These are phyloP conservation scores for Fusarium nurragi DNA, from an alignment of 2,329 filamentous ascomycete species.

Conservation along the genomic window DNA sequence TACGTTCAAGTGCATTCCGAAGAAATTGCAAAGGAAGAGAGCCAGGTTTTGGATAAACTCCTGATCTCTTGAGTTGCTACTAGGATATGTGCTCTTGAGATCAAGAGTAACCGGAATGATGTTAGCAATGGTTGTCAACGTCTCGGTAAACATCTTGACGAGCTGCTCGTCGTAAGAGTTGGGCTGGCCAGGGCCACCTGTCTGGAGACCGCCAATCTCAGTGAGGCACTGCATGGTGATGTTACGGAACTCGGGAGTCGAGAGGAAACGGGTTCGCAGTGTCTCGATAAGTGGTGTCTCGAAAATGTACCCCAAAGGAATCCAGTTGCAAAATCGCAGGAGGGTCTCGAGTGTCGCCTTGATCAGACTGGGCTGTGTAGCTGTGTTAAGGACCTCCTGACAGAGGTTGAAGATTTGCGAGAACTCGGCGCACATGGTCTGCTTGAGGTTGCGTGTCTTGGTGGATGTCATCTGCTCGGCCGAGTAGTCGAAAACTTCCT, in stretches of 20 bases:
- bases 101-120: constrained; percentile 93
- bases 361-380: constrained; percentile 86
- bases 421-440: constrained; percentile 98
- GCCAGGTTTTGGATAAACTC: constrained; percentile 98
- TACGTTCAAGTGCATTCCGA: constrained; percentile 89
- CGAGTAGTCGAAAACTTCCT: constrained; percentile 99
- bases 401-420: constrained; percentile 98
- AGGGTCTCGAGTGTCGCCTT: constrained; percentile 97
- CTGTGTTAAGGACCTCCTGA: constrained; percentile 91
- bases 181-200: constrained; percentile 72
- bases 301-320: constrained; percentile 97
- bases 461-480: constrained; percentile 99
- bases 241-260: constrained; percentile 94
- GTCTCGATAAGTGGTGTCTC: constrained; percentile 97
- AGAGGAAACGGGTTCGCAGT: constrained; percentile 88
- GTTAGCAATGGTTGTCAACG: constrained; percentile 88
- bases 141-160: constrained; percentile 98
- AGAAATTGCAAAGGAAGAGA: constrained; percentile 96
- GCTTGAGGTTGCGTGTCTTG: constrained; percentile 96
- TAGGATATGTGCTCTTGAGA: constrained; percentile 88
- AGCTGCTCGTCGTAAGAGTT: constrained; percentile 93
- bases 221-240: constrained; percentile 96
- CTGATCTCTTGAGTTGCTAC: constrained; percentile 91
- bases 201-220: constrained; percentile 94
- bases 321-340: constrained; percentile 98